phyloP scores from a whole-genome alignment of 2,329 filamentous ascomycete genomes.

The Podosphaera aphanis region DNA sequence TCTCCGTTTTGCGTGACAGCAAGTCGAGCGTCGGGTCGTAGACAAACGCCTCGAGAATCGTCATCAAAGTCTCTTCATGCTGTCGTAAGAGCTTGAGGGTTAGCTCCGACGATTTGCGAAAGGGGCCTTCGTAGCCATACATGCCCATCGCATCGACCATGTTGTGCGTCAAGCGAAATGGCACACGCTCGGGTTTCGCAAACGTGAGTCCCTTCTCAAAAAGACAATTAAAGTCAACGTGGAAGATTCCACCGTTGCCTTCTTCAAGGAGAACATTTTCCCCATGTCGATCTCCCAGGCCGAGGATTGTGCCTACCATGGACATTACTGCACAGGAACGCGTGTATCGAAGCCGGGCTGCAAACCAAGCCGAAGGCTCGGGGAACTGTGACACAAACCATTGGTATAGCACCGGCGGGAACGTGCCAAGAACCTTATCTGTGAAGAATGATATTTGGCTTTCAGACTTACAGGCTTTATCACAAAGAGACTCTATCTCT shows the following conservation, averaged over 20 bases:
- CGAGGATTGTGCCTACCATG: slow-evolving; percentile 93
- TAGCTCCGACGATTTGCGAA: slow-evolving; percentile 72
- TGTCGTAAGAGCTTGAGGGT: slow-evolving; percentile 65
- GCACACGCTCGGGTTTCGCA: slow-evolving; percentile 79
- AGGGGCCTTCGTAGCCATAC: slow-evolving; percentile 82
- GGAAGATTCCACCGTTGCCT: slow-evolving; percentile 77
- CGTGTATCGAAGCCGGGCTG: slow-evolving; percentile 69
- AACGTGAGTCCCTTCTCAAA: slow-evolving; percentile 97
- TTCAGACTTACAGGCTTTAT: slow-evolving; percentile 32
- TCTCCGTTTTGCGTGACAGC: slow-evolving; percentile 45
- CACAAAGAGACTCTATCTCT: slow-evolving; percentile 39
- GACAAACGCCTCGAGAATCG: slow-evolving; percentile 86
- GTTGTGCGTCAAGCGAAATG: slow-evolving; percentile 92
- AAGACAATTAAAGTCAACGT: slow-evolving; percentile 98
- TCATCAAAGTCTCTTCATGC: slow-evolving; percentile 92
- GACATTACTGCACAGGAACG: slow-evolving; percentile 95
- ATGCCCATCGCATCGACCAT: slow-evolving; percentile 96
- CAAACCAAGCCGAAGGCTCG: slow-evolving; percentile 79
- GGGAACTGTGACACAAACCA: slow-evolving; percentile 96
- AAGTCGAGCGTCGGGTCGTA: slow-evolving; percentile 93
- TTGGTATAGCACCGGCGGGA: slow-evolving; percentile 64
- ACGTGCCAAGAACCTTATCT: slow-evolving; percentile 36
- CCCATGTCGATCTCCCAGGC: slow-evolving; percentile 80
- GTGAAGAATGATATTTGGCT: slow-evolving; percentile 49
- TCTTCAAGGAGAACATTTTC: slow-evolving; percentile 94